Evolutionary conservation across 2,329 filamentous ascomycete species (phyloP).

Genomic region (Colletotrichum liaoningense): DNA sequence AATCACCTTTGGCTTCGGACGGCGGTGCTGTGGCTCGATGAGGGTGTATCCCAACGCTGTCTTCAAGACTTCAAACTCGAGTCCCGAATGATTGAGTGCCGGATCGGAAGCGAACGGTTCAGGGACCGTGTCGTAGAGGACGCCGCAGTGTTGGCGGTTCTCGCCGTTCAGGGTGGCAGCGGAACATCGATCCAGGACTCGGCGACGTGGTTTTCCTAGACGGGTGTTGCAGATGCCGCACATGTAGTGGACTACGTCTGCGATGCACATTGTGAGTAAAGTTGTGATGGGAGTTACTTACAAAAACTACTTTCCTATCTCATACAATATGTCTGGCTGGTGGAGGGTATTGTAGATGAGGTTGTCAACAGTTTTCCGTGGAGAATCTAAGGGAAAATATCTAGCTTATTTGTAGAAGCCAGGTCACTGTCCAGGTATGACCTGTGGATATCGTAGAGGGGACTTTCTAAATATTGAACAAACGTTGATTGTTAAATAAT

Average conservation of each 20-base stretch:
- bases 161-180: background rate
- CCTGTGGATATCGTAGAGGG: background rate
- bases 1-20: background rate
- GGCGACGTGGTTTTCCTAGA: conserved; percentile 8
- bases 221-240: conserved; percentile 20
- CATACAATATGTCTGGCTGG: fast-evolving
- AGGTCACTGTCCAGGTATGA: background rate
- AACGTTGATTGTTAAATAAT: background rate
- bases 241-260: conserved; percentile 1
- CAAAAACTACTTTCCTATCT: background rate
- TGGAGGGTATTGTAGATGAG: background rate
- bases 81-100: conserved; percentile 10
- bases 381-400: too few relatives aligned
- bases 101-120: conserved; percentile 2
- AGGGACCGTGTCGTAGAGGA: conserved; percentile 1
- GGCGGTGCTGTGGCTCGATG: background rate
- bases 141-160: conserved; percentile 4
- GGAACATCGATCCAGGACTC: conserved; percentile 12
- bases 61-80: conserved; percentile 19
- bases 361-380: too few relatives aligned
- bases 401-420: background rate
- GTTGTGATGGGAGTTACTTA: background rate
- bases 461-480: background rate
- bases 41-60: conserved; percentile 10
- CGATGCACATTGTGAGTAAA: background rate